Conservation (phyloP, 2,329 filamentous ascomycete species). For the Cladorrhinum sp. region DNA sequence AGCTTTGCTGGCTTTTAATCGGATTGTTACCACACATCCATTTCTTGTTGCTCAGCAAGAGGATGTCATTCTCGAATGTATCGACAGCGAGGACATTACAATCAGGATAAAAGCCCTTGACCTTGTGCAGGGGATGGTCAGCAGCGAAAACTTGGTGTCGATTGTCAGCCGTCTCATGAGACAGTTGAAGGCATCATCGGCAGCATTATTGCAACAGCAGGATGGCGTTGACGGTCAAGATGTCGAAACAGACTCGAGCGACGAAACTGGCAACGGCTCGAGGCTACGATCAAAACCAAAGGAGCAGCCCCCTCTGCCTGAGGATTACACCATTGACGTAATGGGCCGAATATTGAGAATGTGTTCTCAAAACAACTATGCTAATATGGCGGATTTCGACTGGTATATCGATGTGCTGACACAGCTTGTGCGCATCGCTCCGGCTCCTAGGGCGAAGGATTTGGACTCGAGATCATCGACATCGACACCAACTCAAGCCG, state of each 20-base stretch:
- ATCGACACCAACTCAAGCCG: slow-evolving; percentile 31
- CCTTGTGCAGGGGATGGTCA: slow-evolving; percentile 91
- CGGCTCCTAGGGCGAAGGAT: slow-evolving; percentile 42
- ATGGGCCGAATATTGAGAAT: slow-evolving; percentile 81
- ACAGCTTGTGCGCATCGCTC: slow-evolving; percentile 74
- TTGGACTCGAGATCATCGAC: slow-evolving; percentile 33
- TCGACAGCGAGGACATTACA: slow-evolving; percentile 93
- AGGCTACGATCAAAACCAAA: slow-evolving; percentile 42
- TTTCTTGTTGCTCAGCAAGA: slow-evolving; percentile 87
- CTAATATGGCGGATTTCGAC: slow-evolving; percentile 84
- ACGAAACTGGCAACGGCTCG: slow-evolving; percentile 38
- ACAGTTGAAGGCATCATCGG: slow-evolving; percentile 70
- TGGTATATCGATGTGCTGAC: slow-evolving; percentile 94
- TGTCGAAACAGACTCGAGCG: slow-evolving; percentile 46
- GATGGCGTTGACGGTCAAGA: slow-evolving; percentile 45
- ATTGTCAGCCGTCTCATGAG: slow-evolving; percentile 85
- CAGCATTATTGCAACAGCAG: slow-evolving; percentile 41
- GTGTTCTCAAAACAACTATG: slow-evolving; percentile 86
- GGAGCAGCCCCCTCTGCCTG: slow-evolving; percentile 64
- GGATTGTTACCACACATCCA: slow-evolving; percentile 85
- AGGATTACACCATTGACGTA: slow-evolving; percentile 81
- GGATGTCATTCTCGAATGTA: slow-evolving; percentile 93
- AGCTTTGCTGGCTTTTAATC: slow-evolving; percentile 89
- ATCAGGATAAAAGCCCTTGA: slow-evolving; percentile 92
- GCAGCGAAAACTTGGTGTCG: slow-evolving; percentile 74